These are phyloP conservation scores for Trichoderma parareesei DNA, from an alignment of 495 filamentous ascomycete genomes.

Conservation along the genomic window DNA sequence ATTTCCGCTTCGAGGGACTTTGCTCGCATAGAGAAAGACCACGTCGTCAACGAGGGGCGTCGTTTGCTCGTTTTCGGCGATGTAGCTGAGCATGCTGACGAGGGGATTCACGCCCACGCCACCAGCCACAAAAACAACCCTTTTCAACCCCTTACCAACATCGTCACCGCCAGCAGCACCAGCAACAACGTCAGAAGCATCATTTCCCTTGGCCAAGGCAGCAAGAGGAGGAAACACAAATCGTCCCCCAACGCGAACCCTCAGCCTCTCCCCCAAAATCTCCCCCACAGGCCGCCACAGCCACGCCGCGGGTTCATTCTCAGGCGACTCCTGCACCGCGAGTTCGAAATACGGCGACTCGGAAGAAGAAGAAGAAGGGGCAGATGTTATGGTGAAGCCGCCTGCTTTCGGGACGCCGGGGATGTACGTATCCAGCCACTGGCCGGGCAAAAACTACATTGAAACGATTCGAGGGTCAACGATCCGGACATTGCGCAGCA, in stretches of 20 bases:
- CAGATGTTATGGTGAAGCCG: slow-evolving; percentile 82
- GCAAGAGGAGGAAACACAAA: slow-evolving; percentile 65
- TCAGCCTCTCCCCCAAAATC: slow-evolving; percentile 50
- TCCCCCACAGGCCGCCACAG: slow-evolving; percentile 51
- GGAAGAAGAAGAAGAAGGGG: slow-evolving; percentile 41
- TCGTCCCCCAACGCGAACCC: slow-evolving; percentile 67
- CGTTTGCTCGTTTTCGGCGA: slow-evolving; percentile 22
- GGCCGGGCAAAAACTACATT: slow-evolving; percentile 66
- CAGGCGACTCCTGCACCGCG: slow-evolving; percentile 57
- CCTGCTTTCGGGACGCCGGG: slow-evolving; percentile 60
- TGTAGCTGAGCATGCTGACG: slow-evolving; percentile 35
- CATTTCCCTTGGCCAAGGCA: slow-evolving; percentile 21
- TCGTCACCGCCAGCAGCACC: not conserved
- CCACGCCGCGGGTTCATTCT: slow-evolving; percentile 66
- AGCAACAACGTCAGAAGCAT: not conserved
- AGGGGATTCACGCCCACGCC: slow-evolving; percentile 77
- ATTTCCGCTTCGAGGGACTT: slow-evolving; percentile 19
- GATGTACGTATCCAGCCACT: slow-evolving; percentile 84
- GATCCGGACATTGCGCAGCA: no score
- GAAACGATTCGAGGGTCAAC: no score
- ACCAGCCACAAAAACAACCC: slow-evolving; percentile 67
- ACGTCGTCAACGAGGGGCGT: slow-evolving; percentile 23
- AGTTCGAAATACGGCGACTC: slow-evolving; percentile 54
- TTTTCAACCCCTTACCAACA: slow-evolving; percentile 28
- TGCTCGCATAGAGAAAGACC: slow-evolving; percentile 33